Evolutionary conservation across 2,329 filamentous ascomycete species (phyloP).

Genomic region (Alternaria tenuissima): DNA sequence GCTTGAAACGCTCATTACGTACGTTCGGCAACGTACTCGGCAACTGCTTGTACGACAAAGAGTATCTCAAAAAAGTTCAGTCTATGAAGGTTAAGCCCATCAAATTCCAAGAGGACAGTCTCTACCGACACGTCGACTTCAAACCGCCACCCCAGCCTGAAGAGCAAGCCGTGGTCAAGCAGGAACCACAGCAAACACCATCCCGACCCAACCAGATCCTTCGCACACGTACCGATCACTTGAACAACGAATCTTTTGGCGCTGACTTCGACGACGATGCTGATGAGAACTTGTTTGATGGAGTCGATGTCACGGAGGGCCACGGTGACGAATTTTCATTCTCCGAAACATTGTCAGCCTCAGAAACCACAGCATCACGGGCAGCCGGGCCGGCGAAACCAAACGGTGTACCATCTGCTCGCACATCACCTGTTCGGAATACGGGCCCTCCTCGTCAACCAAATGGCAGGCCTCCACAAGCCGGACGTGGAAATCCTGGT

Average conservation of each 20-base stretch:
- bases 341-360: constrained; percentile 29
- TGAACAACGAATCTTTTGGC: constrained; percentile 42
- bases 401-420: constrained; percentile 29
- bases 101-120: constrained; percentile 78
- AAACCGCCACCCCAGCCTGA: constrained; percentile 56
- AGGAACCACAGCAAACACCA: constrained; percentile 36
- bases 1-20: constrained; percentile 84
- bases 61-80: constrained; percentile 87
- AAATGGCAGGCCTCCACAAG: constrained; percentile 33
- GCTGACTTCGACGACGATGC: constrained; percentile 64
- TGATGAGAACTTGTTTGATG: constrained; percentile 64
- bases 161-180: constrained; percentile 40
- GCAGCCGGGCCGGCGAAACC: constrained; percentile 23
- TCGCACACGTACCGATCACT: constrained; percentile 44
- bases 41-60: constrained; percentile 99
- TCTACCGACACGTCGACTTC: constrained; percentile 84
- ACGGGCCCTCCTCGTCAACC: constrained; percentile 31
- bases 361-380: constrained; percentile 23
- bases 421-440: constrained; percentile 33
- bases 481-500: constrained; percentile 29
- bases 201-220: constrained; percentile 32
- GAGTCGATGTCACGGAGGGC: constrained; percentile 66
- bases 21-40: constrained; percentile 96
- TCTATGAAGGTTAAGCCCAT: constrained; percentile 83
- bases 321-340: constrained; percentile 64